A percentile compares a stretch with the other conserved stretches of the same genome.
Evolutionary conservation across 2,329 filamentous ascomycete species (phyloP).

Genomic region (Aspergillus unguis): DNA sequence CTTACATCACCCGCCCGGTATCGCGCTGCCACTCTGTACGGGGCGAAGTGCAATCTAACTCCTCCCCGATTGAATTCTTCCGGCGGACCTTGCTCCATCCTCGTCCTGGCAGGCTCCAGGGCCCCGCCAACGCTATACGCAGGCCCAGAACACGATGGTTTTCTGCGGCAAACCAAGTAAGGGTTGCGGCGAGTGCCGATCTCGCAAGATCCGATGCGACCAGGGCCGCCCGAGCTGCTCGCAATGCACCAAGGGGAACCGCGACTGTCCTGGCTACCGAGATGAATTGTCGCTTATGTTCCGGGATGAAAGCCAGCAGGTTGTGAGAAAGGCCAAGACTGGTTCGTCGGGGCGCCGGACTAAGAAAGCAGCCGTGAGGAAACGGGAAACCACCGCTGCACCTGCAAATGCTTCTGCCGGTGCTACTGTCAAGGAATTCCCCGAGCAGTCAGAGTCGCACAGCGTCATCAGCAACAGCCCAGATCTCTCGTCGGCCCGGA

Average conservation of each 20-base stretch:
- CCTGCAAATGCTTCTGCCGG: background rate
- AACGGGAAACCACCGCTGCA: conserved; percentile 6
- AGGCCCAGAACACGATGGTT: conserved; percentile 31
- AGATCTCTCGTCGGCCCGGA: background rate
- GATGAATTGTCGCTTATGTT: conserved; percentile 65
- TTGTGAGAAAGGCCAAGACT: conserved; percentile 55
- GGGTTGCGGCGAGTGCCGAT: conserved; percentile 44
- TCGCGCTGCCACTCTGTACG: background rate
- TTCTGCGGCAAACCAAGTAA: conserved; percentile 46
- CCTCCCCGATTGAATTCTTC: background rate
- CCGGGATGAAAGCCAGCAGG: conserved; percentile 62
- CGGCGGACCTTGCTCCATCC: background rate
- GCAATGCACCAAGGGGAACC: conserved; percentile 59
- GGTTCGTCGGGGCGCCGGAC: conserved; percentile 27
- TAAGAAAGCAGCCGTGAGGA: conserved; percentile 8
- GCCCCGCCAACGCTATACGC: conserved; percentile 7
- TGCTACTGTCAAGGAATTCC: conserved; percentile 4
- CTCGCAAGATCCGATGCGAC: conserved; percentile 53
- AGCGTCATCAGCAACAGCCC: conserved; percentile 19
- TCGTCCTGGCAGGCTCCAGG: background rate
- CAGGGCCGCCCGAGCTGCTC: conserved; percentile 59
- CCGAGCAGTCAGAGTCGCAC: conserved; percentile 22
- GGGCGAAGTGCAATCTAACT: background rate
- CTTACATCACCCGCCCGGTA: background rate
- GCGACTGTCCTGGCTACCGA: conserved; percentile 62